These are phyloP conservation scores for Blastobotrys chiropterorum DNA, from an alignment of 805 yeast species.

Conservation along the genomic window DNA sequence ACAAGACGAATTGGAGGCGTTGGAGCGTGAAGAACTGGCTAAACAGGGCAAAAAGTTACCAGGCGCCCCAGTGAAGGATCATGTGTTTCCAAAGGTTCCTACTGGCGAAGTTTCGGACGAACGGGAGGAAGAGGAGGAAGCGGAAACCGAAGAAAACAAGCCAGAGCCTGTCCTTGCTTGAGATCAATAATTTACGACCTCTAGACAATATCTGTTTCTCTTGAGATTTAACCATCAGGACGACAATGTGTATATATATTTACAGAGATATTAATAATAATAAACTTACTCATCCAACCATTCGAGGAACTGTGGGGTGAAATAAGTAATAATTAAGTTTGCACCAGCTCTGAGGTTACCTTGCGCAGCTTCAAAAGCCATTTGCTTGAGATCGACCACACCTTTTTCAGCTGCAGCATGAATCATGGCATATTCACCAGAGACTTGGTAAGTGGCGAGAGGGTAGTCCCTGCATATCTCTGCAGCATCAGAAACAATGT, in stretches of 20 bases:
- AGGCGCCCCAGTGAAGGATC: constrained; percentile 7
- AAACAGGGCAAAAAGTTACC: constrained; percentile 7
- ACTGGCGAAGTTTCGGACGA: constrained; percentile 2
- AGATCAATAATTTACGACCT: not conserved
- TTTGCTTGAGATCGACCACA: constrained; percentile 71
- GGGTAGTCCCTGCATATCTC: constrained; percentile 79
- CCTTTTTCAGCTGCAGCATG: constrained; percentile 98
- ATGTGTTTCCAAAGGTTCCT: constrained; percentile 6
- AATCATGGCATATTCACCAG: constrained; percentile 96
- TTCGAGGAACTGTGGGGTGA: constrained; percentile 91
- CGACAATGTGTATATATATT: constrained; percentile 1
- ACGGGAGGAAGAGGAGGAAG: constrained; percentile 5
- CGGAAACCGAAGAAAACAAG: constrained; percentile 9
- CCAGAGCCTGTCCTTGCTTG: constrained; percentile 14
- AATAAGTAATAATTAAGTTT: constrained; percentile 79
- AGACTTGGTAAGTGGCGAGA: constrained; percentile 89
- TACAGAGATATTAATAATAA: not conserved
- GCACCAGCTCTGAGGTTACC: constrained; percentile 97
- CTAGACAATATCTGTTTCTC: too few species aligned
- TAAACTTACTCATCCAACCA: constrained; percentile 49
- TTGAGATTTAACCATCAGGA: too few species aligned
- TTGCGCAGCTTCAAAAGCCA: constrained; percentile 77
- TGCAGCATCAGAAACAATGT: constrained; percentile 82
- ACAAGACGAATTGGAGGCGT: constrained; percentile 28
- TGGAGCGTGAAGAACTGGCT: constrained; percentile 20